Base-by-base conservation (phyloP, 2,329 filamentous ascomycete species). In the Aureobasidium sp. region DNA sequence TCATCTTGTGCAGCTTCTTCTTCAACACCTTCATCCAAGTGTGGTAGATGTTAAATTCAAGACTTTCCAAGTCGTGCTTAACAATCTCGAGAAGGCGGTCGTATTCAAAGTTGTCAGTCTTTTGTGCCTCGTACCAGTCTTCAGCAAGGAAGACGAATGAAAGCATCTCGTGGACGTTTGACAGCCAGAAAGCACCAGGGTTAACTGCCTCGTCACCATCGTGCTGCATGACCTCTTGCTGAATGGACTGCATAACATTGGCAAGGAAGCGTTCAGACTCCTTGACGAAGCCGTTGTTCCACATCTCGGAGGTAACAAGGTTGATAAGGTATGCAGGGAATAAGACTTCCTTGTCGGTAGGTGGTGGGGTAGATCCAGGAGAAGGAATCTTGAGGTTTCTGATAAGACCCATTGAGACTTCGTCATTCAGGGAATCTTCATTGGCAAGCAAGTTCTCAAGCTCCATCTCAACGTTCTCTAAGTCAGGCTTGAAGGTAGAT, bases 11-110 rank as follows among this genome's bases (percentile, higher is more conserved):
- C 66, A 99, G 83, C 79, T 96, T 96, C 86, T 97, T 97, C 84
- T 99, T 99, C 71, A 99, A 80, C 62, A 97, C 90, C 82, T 99
- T 99, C 94, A 99, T 99, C 94, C 94, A 99, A 30, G 94, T 99
- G 78, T 99, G 94, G 77, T 99, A 99, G 70, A 99, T 99, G 80
- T 99, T 99, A 81, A 99, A 99, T 78, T 99, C 94, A 66, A 99
- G 82, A 76, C 90, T 96, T 79, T 99, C 94, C 57, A 99, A 81
- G 74, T 99, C 94, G 74, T 99, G 94, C 83, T 99, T 99, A 73
- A 99, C 94, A 74, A 99, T 97, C 76, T 99, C 94, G 70, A 99
- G 80, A 59, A 99, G 83, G 66, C 94, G 89, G 76, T 99, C 94
- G 71, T 99, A 99, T 79, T 99, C 94, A 74, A 96, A 97, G 74